Evolutionary conservation across 2,329 filamentous ascomycete species (phyloP).

Genomic region (Ceratocystis alfenasii): DNA sequence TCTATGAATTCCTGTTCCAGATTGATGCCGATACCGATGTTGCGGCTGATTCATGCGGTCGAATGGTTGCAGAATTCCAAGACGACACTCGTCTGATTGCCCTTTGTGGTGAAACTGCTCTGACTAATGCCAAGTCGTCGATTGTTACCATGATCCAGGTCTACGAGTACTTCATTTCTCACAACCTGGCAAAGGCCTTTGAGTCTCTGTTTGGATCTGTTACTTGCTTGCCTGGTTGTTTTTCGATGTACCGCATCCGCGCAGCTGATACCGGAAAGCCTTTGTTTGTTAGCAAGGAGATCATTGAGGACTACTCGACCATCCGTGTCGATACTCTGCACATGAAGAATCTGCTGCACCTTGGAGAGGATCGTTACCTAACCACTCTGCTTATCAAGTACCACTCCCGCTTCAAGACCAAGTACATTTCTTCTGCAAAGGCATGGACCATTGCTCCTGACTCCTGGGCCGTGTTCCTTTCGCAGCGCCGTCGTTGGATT

Average conservation of each 20-base stretch:
- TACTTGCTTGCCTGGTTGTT: constrained; percentile 95
- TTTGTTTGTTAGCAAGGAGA: constrained; percentile 85
- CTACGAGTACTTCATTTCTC: constrained; percentile 98
- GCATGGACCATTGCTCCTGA: constrained; percentile 97
- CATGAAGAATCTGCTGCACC: constrained; percentile 94
- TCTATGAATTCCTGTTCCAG: constrained; percentile 93
- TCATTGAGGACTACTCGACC: constrained; percentile 76
- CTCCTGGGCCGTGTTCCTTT: constrained; percentile 87
- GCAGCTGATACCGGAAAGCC: constrained; percentile 91
- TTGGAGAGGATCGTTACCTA: constrained; percentile 94
- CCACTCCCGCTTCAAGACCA: constrained; percentile 93
- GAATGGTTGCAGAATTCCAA: constrained; percentile 82
- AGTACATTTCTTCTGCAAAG: constrained; percentile 84
- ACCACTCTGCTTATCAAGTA: constrained; percentile 89
- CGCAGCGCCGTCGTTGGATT: constrained; percentile 97
- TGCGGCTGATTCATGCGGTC: constrained; percentile 74
- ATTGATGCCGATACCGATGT: constrained; percentile 97
- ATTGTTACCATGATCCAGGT: constrained; percentile 99
- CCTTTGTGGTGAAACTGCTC: constrained; percentile 83
- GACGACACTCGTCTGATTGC: constrained; percentile 89
- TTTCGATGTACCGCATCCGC: constrained; percentile 96
- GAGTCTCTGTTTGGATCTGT: constrained; percentile 95
- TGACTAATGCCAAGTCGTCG: constrained; percentile 86
- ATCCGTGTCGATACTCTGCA: constrained; percentile 96
- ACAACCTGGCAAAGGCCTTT: constrained; percentile 93